These are phyloP conservation scores for Alliaria petiolata DNA, from an alignment of 345 rosid species.

Conservation along the genomic window DNA sequence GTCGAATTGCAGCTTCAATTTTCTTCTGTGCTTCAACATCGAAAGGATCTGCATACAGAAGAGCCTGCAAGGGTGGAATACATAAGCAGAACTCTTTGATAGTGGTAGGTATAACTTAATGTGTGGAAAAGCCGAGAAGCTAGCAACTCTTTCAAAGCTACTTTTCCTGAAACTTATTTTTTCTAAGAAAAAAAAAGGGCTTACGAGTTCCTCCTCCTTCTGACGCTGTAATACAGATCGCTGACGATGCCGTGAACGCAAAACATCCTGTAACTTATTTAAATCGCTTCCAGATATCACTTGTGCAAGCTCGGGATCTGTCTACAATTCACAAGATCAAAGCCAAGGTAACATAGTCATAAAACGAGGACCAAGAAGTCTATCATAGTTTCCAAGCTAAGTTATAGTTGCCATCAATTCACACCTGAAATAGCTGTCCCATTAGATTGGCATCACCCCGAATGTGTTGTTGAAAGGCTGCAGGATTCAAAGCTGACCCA, in stretches of 20 bases:
- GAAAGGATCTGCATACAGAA: constrained; percentile 93
- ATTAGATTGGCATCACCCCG: constrained; percentile 69
- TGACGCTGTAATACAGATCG: constrained; percentile 61
- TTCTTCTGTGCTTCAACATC: constrained; percentile 95
- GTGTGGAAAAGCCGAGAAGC: neutral
- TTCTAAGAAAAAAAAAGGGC: constrained; percentile 23
- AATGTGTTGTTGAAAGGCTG: constrained; percentile 81
- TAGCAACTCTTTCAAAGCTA: neutral
- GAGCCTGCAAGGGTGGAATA: constrained; percentile 47
- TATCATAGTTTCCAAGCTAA: neutral
- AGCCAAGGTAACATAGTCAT: neutral
- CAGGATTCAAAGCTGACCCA: constrained; percentile 90
- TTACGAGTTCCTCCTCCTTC: constrained; percentile 80
- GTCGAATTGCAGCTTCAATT: constrained; percentile 96
- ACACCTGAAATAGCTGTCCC: constrained; percentile 83
- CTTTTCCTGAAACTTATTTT: neutral
- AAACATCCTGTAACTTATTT: constrained; percentile 65
- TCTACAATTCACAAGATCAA: constrained; percentile 35
- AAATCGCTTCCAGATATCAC: constrained; percentile 81
- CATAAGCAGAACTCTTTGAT: neutral
- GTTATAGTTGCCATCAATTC: neutral
- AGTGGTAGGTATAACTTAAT: neutral
- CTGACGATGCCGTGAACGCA: constrained; percentile 66
- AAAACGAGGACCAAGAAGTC: neutral
- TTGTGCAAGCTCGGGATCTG: constrained; percentile 93